Conservation (phyloP, 176 grass and related monocot genomes). For the Elymus sibiricus region DNA sequence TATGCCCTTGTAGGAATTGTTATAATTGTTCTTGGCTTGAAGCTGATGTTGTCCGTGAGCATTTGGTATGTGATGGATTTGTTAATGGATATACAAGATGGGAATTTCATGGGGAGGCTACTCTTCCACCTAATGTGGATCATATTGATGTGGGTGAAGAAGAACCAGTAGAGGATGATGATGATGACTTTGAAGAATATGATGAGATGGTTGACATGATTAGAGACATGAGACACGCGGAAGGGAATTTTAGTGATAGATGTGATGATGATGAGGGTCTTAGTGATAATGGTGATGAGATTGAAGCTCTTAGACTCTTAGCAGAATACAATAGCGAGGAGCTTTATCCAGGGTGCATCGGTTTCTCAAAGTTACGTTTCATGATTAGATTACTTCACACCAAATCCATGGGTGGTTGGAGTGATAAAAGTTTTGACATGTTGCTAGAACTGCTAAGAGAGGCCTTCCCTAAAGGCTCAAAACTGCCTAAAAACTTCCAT, state of each 20-base stretch:
- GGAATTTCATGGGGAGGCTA: not conserved
- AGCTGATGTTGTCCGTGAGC: not conserved
- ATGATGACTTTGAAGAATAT: not conserved
- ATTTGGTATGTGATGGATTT: not conserved
- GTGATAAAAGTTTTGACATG: not conserved
- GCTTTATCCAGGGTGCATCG: not conserved
- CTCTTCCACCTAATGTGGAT: not conserved
- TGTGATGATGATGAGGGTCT: not conserved
- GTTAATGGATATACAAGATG: not conserved
- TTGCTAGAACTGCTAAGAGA: not conserved
- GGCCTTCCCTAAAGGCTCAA: no score
- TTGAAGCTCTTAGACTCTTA: not conserved
- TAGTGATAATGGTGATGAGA: not conserved
- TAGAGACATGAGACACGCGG: no score
- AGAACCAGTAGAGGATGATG: not conserved
- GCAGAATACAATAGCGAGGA: not conserved
- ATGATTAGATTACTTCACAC: not conserved
- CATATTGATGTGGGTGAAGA: not conserved
- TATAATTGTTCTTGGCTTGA: not conserved
- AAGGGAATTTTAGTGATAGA: no score
- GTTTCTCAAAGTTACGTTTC: not conserved
- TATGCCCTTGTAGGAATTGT: not conserved
- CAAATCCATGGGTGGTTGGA: not conserved
- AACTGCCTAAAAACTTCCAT: no score
- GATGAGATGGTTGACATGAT: not conserved